Conservation (phyloP, 2,329 filamentous ascomycete genomes). For the Passalora sequoiae region DNA sequence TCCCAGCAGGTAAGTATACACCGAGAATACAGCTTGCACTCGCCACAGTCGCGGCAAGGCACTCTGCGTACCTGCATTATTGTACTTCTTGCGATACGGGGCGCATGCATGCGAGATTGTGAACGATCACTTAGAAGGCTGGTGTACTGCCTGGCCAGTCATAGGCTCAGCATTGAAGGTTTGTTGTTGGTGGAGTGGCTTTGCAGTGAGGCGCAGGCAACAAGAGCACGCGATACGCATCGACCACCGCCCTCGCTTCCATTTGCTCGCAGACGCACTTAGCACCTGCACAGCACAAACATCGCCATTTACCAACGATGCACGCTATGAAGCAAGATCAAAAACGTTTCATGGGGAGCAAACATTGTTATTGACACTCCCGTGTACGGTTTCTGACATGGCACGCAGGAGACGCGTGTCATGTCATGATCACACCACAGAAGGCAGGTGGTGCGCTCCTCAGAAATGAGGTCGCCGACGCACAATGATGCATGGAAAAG, state of each 20-base stretch:
- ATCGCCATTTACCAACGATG: too few relatives aligned
- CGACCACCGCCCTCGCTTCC: too few relatives aligned
- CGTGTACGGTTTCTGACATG: too few relatives aligned
- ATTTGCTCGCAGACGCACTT: too few relatives aligned
- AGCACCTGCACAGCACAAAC: too few relatives aligned
- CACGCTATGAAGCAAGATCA: too few relatives aligned
- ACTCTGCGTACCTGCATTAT: neutral
- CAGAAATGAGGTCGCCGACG: slow-evolving; percentile 7
- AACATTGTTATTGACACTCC: too few relatives aligned
- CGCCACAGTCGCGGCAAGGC: neutral
- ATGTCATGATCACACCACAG: neutral
- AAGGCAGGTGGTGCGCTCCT: slow-evolving; percentile 7
- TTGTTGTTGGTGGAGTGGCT: neutral
- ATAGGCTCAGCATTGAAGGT: neutral
- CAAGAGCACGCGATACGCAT: too few relatives aligned
- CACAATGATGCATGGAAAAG: neutral
- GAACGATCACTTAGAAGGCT: too few relatives aligned
- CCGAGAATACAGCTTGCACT: neutral
- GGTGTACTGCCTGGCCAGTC: neutral
- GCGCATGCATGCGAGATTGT: neutral
- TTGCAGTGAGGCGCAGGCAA: too few relatives aligned
- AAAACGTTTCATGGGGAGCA: too few relatives aligned
- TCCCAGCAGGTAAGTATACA: neutral
- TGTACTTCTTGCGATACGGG: too few relatives aligned
- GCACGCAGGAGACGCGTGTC: neutral